Conservation (phyloP, 75 land plant genomes). For the Larix kaempferi region DNA sequence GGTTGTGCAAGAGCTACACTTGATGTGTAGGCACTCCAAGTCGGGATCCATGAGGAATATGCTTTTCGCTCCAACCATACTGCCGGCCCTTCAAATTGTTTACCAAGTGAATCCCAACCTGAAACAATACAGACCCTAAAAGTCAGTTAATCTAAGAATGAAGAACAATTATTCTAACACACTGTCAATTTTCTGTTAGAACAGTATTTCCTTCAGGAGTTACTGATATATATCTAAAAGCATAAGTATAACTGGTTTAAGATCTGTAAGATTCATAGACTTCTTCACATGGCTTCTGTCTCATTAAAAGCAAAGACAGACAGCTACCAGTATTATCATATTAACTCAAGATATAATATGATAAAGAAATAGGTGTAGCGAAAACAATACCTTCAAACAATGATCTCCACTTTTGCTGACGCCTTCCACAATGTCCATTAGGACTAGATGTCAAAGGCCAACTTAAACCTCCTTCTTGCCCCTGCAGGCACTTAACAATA, state of each 20-base stretch:
- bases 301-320: neutral
- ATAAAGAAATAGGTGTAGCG: neutral
- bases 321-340: neutral
- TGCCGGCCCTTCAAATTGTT: slow-evolving; percentile 30
- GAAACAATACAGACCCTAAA: neutral
- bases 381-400: slow-evolving; percentile 23
- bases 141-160: no score
- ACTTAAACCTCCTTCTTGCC: slow-evolving; percentile 27
- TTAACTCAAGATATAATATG: neutral
- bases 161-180: no score
- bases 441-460: slow-evolving; percentile 13
- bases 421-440: slow-evolving; percentile 9
- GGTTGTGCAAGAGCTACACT: slow-evolving; percentile 48
- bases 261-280: neutral
- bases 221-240: neutral
- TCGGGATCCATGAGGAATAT: slow-evolving; percentile 39
- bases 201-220: neutral
- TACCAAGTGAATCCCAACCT: slow-evolving; percentile 53
- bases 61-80: slow-evolving; percentile 23
- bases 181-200: neutral
- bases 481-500: slow-evolving; percentile 22
- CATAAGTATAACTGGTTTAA: neutral
- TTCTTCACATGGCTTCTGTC: neutral
- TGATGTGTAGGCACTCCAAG: slow-evolving; percentile 49
- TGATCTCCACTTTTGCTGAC: slow-evolving; percentile 26